These are phyloP conservation scores for Xerocomellus amylosporus DNA, from an alignment of 768 basidiomycete species.

Conservation along the genomic window DNA sequence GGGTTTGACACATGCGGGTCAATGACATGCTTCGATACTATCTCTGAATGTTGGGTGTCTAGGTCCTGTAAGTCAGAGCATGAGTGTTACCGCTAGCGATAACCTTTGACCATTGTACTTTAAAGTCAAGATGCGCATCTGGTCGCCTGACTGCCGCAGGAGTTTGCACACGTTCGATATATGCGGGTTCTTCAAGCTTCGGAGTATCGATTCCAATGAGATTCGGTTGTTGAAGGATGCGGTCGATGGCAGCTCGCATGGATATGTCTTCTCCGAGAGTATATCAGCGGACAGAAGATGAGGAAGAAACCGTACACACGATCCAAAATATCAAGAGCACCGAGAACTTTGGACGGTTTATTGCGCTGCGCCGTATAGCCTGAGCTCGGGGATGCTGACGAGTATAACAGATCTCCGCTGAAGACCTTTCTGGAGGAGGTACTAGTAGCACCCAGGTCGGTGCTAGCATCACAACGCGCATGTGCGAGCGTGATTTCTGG, in stretches of 20 bases:
- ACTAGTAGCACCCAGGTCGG: background rate
- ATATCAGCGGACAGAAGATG: slow-evolving; percentile 5
- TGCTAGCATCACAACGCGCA: slow-evolving; percentile 14
- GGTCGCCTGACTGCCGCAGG: background rate
- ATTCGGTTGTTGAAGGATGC: slow-evolving; percentile 26
- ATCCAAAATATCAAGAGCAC: slow-evolving; percentile 25
- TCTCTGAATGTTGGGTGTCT: background rate
- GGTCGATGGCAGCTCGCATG: slow-evolving; percentile 30
- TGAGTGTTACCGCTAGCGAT: background rate
- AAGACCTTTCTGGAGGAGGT: background rate
- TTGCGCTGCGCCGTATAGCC: slow-evolving; percentile 6
- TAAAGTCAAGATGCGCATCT: background rate
- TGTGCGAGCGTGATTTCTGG: slow-evolving; percentile 29
- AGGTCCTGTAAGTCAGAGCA: slow-evolving; percentile 5
- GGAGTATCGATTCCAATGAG: slow-evolving; percentile 20
- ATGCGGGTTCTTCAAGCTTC: background rate
- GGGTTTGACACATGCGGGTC: background rate
- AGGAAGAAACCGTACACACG: slow-evolving; percentile 20
- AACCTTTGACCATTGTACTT: slow-evolving; percentile 12
- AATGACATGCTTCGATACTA: background rate
- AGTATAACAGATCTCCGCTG: slow-evolving; percentile 5
- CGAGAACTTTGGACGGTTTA: slow-evolving; percentile 25
- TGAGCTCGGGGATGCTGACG: background rate
- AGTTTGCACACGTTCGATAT: background rate
- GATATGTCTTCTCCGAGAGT: slow-evolving; percentile 20